Evolutionary conservation across 1,284 basidiomycete species (phyloP), one percentile per base, ranked within the genome.

Genomic region (Coniophora puteana): DNA sequence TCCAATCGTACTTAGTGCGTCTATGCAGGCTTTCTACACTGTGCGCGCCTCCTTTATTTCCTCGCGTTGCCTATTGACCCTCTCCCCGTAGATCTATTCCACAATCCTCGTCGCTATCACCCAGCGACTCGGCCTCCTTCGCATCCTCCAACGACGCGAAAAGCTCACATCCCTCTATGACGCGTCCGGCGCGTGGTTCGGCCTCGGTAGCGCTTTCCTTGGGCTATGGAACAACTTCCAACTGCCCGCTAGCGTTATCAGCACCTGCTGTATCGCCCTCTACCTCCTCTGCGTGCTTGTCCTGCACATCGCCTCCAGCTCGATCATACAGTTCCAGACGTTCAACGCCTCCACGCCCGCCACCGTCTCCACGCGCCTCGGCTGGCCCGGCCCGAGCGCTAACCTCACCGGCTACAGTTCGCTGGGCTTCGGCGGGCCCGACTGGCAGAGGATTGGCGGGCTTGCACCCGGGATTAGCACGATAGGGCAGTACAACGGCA

Each of bases 271-370:
- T 2, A 40, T 41, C 10, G 18, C 39, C 10, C 20, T 22, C 1
- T 42, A 42, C 41, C 20, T 42, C 4, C 33, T 20, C 16, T 42
- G 39, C 4, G 8, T 41, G n/a, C 30, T 40, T 20, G 38, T 22
- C 18, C 40, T 42, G 14, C 40, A 42, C 3, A 27, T 42, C 0
- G 18, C 27, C 14, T 42, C 40, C 20, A 41, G 39, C 20, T 43
- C 40, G 22, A 28, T 42, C 25, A 22, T 41, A 14, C 40, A 42
- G 8, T n/a, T 40, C 6, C 40, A 43, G 22, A 17, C 27, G 13
- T 34, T 42, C n/a, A 42, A 22, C 25, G 4, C 7, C 17, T 26
- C 41, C 8, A 20, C 18, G 4, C 41, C 41, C 4, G 11, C 18
- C 5, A 30, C 41, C 14, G 39, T 32, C 12, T 22, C 29, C 12